Conservation (phyloP, 106 monocot species). For the Phalaenopsis aphrodite region DNA sequence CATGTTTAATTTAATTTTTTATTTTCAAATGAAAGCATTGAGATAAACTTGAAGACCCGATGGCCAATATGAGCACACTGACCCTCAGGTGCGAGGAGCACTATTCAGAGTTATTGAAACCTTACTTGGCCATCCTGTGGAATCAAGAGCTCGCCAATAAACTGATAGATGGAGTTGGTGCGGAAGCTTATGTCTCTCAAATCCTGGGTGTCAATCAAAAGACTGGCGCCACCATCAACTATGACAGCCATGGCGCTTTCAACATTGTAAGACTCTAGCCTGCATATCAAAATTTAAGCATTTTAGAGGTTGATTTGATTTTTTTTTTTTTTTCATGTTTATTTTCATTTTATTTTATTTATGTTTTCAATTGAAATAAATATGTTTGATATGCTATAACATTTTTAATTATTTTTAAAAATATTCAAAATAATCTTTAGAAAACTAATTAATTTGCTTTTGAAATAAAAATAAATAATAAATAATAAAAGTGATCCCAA, state of each 20-base stretch:
- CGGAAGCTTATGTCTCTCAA: constrained; percentile 46
- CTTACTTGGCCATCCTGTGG: constrained; percentile 45
- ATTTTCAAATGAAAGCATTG: too few species aligned
- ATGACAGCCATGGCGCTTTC: constrained; percentile 68
- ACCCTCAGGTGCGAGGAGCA: neutral
- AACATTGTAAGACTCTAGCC: constrained; percentile 45
- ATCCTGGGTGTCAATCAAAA: constrained; percentile 58
- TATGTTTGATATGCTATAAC: too few species aligned
- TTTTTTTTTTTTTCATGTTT: too few species aligned
- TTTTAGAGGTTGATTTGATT: neutral
- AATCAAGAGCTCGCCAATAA: constrained; percentile 83
- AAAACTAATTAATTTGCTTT: too few species aligned
- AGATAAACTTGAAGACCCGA: neutral
- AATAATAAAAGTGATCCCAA: too few species aligned
- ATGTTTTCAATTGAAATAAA: too few species aligned
- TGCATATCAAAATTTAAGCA: constrained; percentile 5
- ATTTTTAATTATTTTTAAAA: too few species aligned
- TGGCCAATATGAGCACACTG: neutral
- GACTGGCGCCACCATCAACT: constrained; percentile 27
- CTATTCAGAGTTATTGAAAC: neutral
- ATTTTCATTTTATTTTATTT: too few species aligned
- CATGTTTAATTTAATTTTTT: too few species aligned
- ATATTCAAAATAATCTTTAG: too few species aligned
- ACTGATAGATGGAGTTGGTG: constrained; percentile 64
- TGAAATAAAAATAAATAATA: too few species aligned